Evolutionary conservation across 192 early-diverging fungal genomes (phyloP), one percentile per base, ranked within the genome.

Genomic region (Rhizophlyctis rosea): DNA sequence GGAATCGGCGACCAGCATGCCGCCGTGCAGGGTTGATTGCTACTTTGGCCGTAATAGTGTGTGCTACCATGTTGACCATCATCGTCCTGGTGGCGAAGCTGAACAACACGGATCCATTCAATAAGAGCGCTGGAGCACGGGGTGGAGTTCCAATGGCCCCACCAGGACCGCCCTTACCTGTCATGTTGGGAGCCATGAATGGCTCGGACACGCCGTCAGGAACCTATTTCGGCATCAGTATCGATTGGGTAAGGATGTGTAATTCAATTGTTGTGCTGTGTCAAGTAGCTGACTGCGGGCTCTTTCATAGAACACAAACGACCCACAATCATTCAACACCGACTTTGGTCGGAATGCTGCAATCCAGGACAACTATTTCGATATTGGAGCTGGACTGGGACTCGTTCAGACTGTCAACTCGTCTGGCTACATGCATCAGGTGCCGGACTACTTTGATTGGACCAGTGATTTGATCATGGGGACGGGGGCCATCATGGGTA

Each of bases 401-500:
- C 36, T 16, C 2, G 55, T 31, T 1, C 49, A 31, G 31, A 59
- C n/a, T 18, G 69, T 71, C 62, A 71, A 71, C 31, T 71, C 69
- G 4, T 61, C 59, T 24, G 69, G 69, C 28, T 23, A 60, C 9
- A 31, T 52, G 16, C 69, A 71, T 32, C 24, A 7, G 2, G 53
- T 71, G 32, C 30, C 57, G 28, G 69, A 71, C 39, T 59, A 54
- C 32, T 60, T 65, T 47, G 50, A 58, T 53, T 71, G 69, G 69
- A 71, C 69, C 18, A 63, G 63, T 9, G 69, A 33, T n/a, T 52
- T 71, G 44, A 59, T 71, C 30, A 44, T 62, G 5, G 64, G 64
- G 4, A 71, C 69, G 7, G 69, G 69, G 36, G 72, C 57, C 24
- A 70, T 74, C 31, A 60, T 74, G 63, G 72, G 64, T 1, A 61